These are phyloP conservation scores for Hibiscus trionum DNA, from an alignment of 345 rosid species.

Conservation along the genomic window DNA sequence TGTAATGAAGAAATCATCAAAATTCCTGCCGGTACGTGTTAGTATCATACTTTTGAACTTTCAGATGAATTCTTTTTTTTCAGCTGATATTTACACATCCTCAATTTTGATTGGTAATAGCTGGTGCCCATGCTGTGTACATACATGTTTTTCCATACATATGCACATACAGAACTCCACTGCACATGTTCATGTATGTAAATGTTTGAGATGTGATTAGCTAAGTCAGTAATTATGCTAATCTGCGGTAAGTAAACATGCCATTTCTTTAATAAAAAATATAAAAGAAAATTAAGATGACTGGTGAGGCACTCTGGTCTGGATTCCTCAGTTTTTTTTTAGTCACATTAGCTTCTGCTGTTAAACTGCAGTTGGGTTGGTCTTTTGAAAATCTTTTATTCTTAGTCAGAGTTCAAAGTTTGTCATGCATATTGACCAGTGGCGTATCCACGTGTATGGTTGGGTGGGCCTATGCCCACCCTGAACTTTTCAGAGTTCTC, in stretches of 20 bases:
- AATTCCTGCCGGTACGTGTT: constrained; percentile 76
- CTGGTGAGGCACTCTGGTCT: background rate
- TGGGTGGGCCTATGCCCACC: too few species aligned
- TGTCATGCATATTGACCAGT: background rate
- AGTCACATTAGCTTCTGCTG: background rate
- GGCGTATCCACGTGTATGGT: too few species aligned
- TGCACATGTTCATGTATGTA: background rate
- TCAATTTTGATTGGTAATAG: background rate
- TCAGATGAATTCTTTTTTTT: background rate
- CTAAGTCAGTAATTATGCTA: background rate
- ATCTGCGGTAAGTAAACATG: background rate
- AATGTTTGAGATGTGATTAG: background rate
- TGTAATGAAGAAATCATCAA: constrained; percentile 92
- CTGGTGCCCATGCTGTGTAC: background rate
- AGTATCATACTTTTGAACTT: background rate
- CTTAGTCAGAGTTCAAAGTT: background rate
- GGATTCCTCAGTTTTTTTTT: background rate
- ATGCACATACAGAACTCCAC: background rate
- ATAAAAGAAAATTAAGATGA: background rate
- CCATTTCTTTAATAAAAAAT: background rate
- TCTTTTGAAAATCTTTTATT: background rate
- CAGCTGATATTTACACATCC: background rate
- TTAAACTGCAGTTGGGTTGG: background rate
- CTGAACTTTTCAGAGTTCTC: too few species aligned
- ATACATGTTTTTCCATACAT: background rate